Evolutionary conservation across 73 alveolate species (phyloP).

Genomic region (Paramecium biaurelia): DNA sequence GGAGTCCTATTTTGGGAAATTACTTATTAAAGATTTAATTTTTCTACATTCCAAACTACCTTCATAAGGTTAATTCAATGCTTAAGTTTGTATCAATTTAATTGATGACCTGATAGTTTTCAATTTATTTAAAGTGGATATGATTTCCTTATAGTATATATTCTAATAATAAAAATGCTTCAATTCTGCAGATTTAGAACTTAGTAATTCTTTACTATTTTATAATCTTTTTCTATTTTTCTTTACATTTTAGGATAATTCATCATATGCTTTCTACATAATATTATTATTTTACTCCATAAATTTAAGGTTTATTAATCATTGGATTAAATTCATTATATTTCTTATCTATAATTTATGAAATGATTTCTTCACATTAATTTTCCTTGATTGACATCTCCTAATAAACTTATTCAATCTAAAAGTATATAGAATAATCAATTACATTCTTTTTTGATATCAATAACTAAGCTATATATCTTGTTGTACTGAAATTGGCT

Average conservation of each 20-base stretch:
- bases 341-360: neutral
- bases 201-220: neutral
- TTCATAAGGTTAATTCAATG: neutral
- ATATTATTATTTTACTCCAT: neutral
- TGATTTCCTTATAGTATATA: neutral
- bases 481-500: conserved; percentile 17
- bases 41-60: conserved; percentile 10
- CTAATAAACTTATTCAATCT: neutral
- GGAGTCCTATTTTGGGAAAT: neutral
- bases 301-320: neutral
- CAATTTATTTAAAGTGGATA: neutral
- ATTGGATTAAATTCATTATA: neutral
- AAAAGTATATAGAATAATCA: neutral
- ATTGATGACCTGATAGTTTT: neutral
- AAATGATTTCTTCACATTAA: conserved; percentile 23
- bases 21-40: neutral
- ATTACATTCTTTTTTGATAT: neutral
- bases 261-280: conserved; percentile 7
- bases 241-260: neutral
- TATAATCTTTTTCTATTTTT: conserved; percentile 4
- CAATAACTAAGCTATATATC: neutral
- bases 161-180: neutral
- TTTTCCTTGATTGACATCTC: neutral
- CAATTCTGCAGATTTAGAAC: neutral
- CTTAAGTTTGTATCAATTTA: conserved; percentile 4